Evolutionary conservation across 306 rosid genomes (phyloP).

Genomic region (Canavalia gladiata): DNA sequence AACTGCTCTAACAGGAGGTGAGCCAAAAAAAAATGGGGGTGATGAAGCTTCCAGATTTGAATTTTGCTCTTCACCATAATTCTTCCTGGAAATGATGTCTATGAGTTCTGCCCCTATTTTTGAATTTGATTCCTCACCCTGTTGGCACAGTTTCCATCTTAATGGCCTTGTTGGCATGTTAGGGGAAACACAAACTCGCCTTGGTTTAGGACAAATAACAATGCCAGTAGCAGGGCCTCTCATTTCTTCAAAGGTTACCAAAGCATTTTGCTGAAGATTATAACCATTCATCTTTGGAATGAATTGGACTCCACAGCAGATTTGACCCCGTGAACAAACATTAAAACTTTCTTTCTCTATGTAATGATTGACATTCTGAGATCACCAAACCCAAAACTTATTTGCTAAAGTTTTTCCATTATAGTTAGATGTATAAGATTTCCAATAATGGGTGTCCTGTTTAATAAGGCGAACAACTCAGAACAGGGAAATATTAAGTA

Average conservation of each 20-base stretch:
- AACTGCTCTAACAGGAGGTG: slow-evolving; percentile 74
- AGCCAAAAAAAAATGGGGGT: slow-evolving; percentile 73
- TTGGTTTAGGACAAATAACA: slow-evolving; percentile 70
- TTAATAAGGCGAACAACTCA: slow-evolving; percentile 27
- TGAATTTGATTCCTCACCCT: slow-evolving; percentile 50
- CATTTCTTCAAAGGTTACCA: slow-evolving; percentile 49
- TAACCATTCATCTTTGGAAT: slow-evolving; percentile 37
- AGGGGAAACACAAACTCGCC: slow-evolving; percentile 59
- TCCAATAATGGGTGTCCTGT: background rate
- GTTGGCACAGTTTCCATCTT: slow-evolving; percentile 51
- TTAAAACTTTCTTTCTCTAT: background rate
- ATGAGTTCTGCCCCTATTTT: slow-evolving; percentile 60
- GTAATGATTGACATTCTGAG: background rate
- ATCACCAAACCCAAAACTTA: slow-evolving; percentile 3
- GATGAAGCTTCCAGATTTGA: slow-evolving; percentile 37
- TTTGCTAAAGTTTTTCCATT: background rate
- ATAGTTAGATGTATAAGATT: no score
- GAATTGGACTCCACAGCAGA: background rate
- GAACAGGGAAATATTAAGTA: background rate
- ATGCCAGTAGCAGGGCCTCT: slow-evolving; percentile 46
- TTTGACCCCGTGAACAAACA: slow-evolving; percentile 1
- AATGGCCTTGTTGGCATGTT: slow-evolving; percentile 56
- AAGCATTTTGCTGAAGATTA: slow-evolving; percentile 55
- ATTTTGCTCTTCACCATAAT: slow-evolving; percentile 52
- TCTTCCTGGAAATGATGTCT: slow-evolving; percentile 61